A percentile compares a stretch with the other conserved stretches of the same genome.
Evolutionary conservation across 192 early-diverging fungal species (phyloP).

Genomic region (Podila clonocystis): DNA sequence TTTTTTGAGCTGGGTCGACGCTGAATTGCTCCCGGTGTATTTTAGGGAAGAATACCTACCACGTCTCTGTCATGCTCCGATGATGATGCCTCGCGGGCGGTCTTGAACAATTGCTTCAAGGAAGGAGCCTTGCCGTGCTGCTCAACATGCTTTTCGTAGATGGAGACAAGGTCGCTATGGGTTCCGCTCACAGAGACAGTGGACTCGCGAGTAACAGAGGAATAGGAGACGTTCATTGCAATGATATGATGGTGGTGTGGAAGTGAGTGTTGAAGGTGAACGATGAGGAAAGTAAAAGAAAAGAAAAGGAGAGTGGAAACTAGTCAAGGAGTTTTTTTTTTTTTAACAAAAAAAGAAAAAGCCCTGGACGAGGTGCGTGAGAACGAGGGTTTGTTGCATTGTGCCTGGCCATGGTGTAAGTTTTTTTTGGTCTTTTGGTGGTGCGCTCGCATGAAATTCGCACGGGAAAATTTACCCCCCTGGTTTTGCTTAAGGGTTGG

Average conservation of each 20-base stretch:
- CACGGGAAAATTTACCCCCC: no score
- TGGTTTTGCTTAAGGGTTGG: no score
- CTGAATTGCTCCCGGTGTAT: background rate
- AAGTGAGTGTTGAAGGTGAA: background rate
- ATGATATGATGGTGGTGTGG: background rate
- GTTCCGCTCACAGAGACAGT: constrained; percentile 5
- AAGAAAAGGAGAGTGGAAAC: background rate
- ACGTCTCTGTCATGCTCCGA: constrained; percentile 48
- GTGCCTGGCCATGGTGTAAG: no score
- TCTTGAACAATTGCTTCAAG: constrained; percentile 38
- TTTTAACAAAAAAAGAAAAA: no score
- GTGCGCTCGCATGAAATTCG: no score
- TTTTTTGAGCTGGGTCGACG: no score
- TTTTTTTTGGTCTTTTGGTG: no score
- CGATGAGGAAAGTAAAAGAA: background rate
- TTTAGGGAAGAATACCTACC: constrained; percentile 4
- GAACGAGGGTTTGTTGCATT: no score
- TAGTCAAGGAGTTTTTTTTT: no score
- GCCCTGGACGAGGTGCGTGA: no score
- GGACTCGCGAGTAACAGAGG: background rate
- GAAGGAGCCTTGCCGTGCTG: constrained; percentile 35
- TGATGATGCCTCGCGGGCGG: constrained; percentile 37
- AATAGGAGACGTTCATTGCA: background rate
- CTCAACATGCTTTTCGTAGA: constrained; percentile 29
- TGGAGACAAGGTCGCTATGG: constrained; percentile 26